phyloP scores from a whole-genome alignment of 495 filamentous ascomycete genomes.

The Copromyces sp. region DNA sequence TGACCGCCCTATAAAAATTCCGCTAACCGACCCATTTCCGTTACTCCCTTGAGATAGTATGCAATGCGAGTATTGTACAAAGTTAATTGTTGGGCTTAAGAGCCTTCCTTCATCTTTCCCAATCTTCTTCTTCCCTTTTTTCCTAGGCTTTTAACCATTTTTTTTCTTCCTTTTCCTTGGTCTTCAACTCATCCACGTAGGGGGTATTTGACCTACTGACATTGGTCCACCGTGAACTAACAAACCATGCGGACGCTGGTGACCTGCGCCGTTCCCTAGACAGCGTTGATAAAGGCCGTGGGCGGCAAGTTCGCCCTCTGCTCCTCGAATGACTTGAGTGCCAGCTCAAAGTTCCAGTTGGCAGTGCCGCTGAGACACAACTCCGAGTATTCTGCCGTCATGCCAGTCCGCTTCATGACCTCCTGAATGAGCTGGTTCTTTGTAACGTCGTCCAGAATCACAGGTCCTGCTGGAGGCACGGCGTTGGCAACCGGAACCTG shows the following conservation, averaged over 20 bases:
- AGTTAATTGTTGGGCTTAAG: not conserved
- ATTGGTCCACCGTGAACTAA: not conserved
- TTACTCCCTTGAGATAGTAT: not conserved
- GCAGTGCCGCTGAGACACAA: slow-evolving; percentile 54
- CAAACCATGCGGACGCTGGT: not conserved
- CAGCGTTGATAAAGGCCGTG: slow-evolving; percentile 23
- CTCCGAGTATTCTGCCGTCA: slow-evolving; percentile 62
- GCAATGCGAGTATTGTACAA: not conserved
- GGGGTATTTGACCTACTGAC: not conserved
- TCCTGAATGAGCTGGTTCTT: slow-evolving; percentile 52
- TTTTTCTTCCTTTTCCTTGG: not conserved
- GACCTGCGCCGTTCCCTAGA: slow-evolving; percentile 1
- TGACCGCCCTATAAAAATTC: not conserved
- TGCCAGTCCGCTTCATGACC: slow-evolving; percentile 55
- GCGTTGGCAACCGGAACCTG: not conserved
- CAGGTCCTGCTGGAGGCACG: slow-evolving; percentile 9
- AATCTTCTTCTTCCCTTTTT: not conserved
- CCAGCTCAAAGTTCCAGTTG: slow-evolving; percentile 63
- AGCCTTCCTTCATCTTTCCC: not conserved
- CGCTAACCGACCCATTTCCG: not conserved
- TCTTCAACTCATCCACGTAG: not conserved
- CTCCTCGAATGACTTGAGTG: slow-evolving; percentile 55
- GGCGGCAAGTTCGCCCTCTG: slow-evolving; percentile 34
- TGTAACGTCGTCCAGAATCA: slow-evolving; percentile 32
- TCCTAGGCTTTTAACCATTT: not conserved